Evolutionary conservation across 306 rosid species (phyloP), one percentile per base, ranked within the genome.

Genomic region (Fragaria iinumae): DNA sequence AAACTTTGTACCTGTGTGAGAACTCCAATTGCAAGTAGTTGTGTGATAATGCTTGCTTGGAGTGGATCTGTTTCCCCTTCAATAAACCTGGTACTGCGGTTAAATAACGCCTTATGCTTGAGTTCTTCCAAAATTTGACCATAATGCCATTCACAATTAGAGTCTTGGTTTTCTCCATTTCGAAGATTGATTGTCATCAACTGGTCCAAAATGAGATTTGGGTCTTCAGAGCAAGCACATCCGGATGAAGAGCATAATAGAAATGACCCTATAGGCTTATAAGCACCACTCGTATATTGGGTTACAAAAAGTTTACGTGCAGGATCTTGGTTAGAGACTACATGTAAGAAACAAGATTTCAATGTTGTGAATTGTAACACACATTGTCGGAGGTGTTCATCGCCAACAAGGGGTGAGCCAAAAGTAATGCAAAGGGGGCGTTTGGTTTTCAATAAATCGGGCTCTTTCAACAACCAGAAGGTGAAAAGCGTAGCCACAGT

Each of bases 401-500:
- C 88, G 25, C 93, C 96, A 32, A 88, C n/a, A 7, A 91, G 88
- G 21, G 96, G 93, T 1, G 93, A 87, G 50, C 92, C 97, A 48
- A 86, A 93, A 56, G 98, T 93, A 80, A 93, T 82, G 83, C 97
- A 93, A 11, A 88, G 80, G 20, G 88, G 92, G 59, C 76, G 80
- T 39, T 88, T 90, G 72, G 72, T 68, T 16, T 69, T 88, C 13
- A 80, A 20, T 4, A 71, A 76, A 25, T 71, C 53, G 2, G 76
- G 67, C 59, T 23, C 29, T 23, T 87, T 84, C 14, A 93, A 82
- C 4, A 88, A 88, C 80, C 77, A 85, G 4, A 90, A 39, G 11
- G 91, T 90, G 86, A 93, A 88, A 29, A 91, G 87, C 21, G 93
- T 80, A 80, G 98, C 98, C 55, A 90, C 81, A 41, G 86, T 29